phyloP scores from a whole-genome alignment of 1,139 yeast genomes.

The Taphrina populina region DNA sequence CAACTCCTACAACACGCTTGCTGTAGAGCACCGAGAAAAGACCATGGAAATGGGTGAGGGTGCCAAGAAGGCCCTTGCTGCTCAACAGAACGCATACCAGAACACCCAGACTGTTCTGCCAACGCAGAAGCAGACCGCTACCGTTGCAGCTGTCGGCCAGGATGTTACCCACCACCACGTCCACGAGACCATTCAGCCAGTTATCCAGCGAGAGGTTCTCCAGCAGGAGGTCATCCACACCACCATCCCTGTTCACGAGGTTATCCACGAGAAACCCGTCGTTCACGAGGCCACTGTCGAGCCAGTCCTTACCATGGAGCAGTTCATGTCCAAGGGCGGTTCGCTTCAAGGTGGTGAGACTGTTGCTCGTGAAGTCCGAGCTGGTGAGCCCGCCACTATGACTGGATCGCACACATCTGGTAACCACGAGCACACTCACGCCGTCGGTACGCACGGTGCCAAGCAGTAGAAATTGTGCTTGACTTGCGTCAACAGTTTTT shows the following conservation, averaged over 20 bases:
- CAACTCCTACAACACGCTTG: conserved; percentile 27
- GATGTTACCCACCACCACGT: conserved; percentile 35
- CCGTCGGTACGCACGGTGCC: conserved; percentile 28
- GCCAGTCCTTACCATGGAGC: conserved; percentile 32
- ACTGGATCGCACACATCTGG: conserved; percentile 29
- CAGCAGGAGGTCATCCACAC: conserved; percentile 33
- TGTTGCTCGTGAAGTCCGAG: conserved; percentile 28
- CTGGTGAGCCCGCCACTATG: conserved; percentile 33
- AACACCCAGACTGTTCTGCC: conserved; percentile 30
- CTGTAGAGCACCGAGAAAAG: conserved; percentile 24
- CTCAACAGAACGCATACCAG: conserved; percentile 32
- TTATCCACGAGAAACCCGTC: conserved; percentile 33
- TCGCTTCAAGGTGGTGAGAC: conserved; percentile 31
- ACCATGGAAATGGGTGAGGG: conserved; percentile 31
- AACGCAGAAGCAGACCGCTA: conserved; percentile 19
- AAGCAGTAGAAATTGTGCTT: too few species aligned
- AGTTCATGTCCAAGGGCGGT: conserved; percentile 29
- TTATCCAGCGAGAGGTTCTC: conserved; percentile 31
- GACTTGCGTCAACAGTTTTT: too few species aligned
- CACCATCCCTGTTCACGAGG: conserved; percentile 33
- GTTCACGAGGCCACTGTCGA: conserved; percentile 34
- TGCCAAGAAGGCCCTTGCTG: conserved; percentile 33
- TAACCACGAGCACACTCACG: conserved; percentile 27
- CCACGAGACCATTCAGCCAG: conserved; percentile 35
- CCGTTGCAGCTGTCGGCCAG: conserved; percentile 29